These are phyloP conservation scores for Eucalyptus polyanthemos DNA, from an alignment of 345 rosid species.

Conservation along the genomic window DNA sequence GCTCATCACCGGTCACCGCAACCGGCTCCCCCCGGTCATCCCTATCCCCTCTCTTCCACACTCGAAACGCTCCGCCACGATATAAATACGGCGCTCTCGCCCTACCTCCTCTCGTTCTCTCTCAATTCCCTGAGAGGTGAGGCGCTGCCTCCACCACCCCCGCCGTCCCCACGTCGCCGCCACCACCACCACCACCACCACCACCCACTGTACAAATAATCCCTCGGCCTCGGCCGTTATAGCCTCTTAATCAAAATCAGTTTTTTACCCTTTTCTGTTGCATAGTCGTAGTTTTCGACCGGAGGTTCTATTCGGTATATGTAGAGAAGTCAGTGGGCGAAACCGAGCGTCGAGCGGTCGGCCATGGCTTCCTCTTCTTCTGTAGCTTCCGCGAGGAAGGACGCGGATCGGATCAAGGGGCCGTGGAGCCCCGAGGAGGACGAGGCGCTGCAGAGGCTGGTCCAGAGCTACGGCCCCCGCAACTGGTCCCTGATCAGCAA, in stretches of 20 bases:
- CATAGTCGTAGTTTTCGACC: not conserved
- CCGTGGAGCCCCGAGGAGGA: constrained; percentile 89
- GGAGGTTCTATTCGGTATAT: not conserved
- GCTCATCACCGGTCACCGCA: constrained; percentile 29
- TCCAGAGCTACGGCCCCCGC: constrained; percentile 51
- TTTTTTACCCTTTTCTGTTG: not conserved
- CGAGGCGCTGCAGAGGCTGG: constrained; percentile 48
- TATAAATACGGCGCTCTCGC: not conserved
- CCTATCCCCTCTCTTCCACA: not conserved
- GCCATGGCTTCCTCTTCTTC: not conserved
- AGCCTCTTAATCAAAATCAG: not conserved
- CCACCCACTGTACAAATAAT: not conserved
- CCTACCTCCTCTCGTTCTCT: not conserved
- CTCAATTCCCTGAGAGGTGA: not conserved
- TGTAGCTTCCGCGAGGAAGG: constrained; percentile 8
- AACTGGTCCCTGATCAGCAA: constrained; percentile 80
- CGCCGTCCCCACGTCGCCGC: not conserved
- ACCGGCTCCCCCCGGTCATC: constrained; percentile 45
- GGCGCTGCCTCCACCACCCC: constrained; percentile 25
- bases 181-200: not conserved
- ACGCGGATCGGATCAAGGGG: constrained; percentile 70
- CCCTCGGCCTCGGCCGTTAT: not conserved
- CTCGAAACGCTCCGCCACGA: not conserved
- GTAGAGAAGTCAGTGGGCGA: not conserved
- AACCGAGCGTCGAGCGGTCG: not conserved